These are phyloP conservation scores for Colletotrichum sp. DNA, from an alignment of 2,329 filamentous ascomycete genomes.

Conservation along the genomic window DNA sequence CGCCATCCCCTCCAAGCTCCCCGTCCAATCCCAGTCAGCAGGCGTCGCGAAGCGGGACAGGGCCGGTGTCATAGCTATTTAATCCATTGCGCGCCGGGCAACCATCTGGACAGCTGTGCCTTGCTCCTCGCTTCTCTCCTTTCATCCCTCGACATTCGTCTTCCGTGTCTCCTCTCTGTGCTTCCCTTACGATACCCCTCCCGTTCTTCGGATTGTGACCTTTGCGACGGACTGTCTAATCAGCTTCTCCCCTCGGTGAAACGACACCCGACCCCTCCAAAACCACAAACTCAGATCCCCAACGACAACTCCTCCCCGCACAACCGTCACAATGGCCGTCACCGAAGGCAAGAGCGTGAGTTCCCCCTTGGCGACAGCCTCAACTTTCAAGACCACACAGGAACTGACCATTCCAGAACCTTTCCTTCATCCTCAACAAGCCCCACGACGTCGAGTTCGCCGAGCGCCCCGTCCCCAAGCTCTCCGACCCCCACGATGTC, in stretches of 20 bases:
- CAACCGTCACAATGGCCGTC: slow-evolving; percentile 15
- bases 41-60: neutral
- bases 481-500: slow-evolving; percentile 74
- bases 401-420: slow-evolving; percentile 62
- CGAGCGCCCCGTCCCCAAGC: slow-evolving; percentile 74
- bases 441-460: slow-evolving; percentile 75
- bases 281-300: neutral
- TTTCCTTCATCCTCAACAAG: slow-evolving; percentile 84
- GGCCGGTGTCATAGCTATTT: slow-evolving; percentile 3
- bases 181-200: neutral
- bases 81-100: slow-evolving; percentile 3
- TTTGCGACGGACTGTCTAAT: neutral
- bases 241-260: neutral
- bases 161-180: neutral
- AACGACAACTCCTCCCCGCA: neutral
- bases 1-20: neutral
- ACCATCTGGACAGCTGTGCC: neutral
- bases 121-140: neutral
- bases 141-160: neutral
- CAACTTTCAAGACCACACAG: neutral
- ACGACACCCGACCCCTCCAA: neutral
- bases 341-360: slow-evolving; percentile 22
- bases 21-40: slow-evolving; percentile 6
- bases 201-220: neutral
- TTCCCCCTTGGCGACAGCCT: neutral